Evolutionary conservation across 176 grass and related monocot genomes (phyloP).

Genomic region (Chrysopogon serrulatus): DNA sequence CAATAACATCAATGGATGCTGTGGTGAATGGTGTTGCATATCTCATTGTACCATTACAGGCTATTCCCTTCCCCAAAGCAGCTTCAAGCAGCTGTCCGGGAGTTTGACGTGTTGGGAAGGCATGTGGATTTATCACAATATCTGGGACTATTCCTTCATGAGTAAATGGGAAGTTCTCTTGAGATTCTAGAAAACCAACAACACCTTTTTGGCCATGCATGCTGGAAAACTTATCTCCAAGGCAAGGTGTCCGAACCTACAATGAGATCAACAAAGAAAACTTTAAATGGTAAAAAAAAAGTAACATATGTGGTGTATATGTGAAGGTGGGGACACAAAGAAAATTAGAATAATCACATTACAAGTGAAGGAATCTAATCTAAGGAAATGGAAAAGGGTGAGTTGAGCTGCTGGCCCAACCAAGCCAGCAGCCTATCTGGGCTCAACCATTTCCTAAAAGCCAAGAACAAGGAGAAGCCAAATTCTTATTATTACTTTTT

Average conservation of each 20-base stretch:
- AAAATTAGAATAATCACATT: background rate
- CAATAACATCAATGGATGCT: slow-evolving; percentile 71
- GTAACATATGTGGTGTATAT: background rate
- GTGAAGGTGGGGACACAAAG: background rate
- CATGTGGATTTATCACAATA: slow-evolving; percentile 96
- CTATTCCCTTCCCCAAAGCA: slow-evolving; percentile 95
- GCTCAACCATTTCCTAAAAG: background rate
- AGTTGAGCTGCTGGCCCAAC: background rate
- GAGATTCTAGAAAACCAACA: slow-evolving; percentile 85
- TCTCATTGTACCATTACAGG: slow-evolving; percentile 52
- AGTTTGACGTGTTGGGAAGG: slow-evolving; percentile 97
- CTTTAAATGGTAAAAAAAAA: background rate
- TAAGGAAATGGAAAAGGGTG: background rate
- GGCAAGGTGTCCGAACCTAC: slow-evolving; percentile 79
- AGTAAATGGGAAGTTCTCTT: slow-evolving; percentile 94
- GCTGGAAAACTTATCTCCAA: slow-evolving; percentile 94
- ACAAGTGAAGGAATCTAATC: background rate
- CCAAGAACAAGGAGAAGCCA: background rate
- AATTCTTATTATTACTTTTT: background rate
- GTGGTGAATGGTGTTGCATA: slow-evolving; percentile 93
- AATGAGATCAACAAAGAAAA: slow-evolving; percentile 22
- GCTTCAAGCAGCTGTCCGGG: slow-evolving; percentile 95
- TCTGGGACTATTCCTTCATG: slow-evolving; percentile 88
- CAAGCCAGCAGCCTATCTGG: background rate
- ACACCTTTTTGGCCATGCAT: slow-evolving; percentile 99